These are phyloP conservation scores for Chalciporus piperatoides DNA, from an alignment of 1,284 basidiomycete species.

Conservation along the genomic window DNA sequence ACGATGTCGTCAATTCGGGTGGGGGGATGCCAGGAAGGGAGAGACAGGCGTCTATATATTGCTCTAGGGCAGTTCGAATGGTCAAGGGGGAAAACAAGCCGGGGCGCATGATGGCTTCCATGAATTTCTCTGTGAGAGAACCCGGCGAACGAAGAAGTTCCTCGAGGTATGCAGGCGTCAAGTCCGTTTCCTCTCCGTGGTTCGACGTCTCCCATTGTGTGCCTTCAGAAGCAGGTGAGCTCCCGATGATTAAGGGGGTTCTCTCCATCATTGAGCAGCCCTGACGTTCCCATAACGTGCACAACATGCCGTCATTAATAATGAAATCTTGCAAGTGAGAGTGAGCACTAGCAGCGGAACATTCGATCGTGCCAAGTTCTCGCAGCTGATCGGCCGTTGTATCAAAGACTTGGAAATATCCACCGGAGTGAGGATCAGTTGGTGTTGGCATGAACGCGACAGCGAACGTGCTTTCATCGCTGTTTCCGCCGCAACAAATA, in stretches of 20 bases:
- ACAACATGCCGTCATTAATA: slow-evolving; percentile 50
- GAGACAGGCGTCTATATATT: slow-evolving; percentile 72
- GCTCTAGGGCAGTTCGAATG: slow-evolving; percentile 74
- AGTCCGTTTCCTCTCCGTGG: slow-evolving; percentile 64
- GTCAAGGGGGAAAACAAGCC: slow-evolving; percentile 83
- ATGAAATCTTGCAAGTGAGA: slow-evolving; percentile 75
- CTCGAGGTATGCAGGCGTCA: slow-evolving; percentile 85
- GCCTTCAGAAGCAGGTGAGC: slow-evolving; percentile 31
- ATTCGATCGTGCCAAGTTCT: slow-evolving; percentile 53
- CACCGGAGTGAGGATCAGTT: slow-evolving; percentile 58
- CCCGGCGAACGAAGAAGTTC: slow-evolving; percentile 68
- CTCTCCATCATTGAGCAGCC: slow-evolving; percentile 69
- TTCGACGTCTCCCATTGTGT: slow-evolving; percentile 51
- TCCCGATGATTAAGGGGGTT: slow-evolving; percentile 43
- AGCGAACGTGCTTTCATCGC: slow-evolving; percentile 44
- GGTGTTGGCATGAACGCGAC: slow-evolving; percentile 67
- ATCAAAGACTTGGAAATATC: slow-evolving; percentile 63
- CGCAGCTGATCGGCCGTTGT: slow-evolving; percentile 53
- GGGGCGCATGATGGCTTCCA: slow-evolving; percentile 79
- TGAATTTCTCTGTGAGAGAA: slow-evolving; percentile 76
- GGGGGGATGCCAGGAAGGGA: slow-evolving; percentile 56
- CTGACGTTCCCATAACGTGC: slow-evolving; percentile 73
- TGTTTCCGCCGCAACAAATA: slow-evolving; percentile 44
- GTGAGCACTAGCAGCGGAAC: slow-evolving; percentile 55
- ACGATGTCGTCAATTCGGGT: slow-evolving; percentile 54